phyloP scores from a whole-genome alignment of 1,139 yeast genomes.

The Taiozyma onychis region DNA sequence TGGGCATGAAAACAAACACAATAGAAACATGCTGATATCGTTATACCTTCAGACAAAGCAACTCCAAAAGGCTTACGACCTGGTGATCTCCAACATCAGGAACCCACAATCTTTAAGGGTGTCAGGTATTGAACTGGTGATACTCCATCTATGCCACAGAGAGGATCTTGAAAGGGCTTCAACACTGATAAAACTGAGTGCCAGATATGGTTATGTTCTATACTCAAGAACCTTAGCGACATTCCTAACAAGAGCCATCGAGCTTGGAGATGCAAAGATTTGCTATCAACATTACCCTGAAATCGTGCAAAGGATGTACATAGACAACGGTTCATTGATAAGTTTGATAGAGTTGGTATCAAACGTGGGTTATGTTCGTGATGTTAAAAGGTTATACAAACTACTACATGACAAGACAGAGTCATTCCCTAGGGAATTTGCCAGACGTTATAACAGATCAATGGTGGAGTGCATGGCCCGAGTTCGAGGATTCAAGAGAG shows the following conservation, averaged over 20 bases:
- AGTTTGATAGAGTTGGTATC: conserved; percentile 9
- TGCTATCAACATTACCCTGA: conserved; percentile 5
- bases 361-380: conserved; percentile 4
- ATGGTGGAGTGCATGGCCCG: conserved; percentile 10
- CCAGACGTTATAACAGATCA: conserved; percentile 5
- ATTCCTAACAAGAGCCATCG: conserved; percentile 10
- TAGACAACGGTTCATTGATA: conserved; percentile 14
- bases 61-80: conserved; percentile 7
- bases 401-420: background rate
- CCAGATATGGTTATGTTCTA: conserved; percentile 1
- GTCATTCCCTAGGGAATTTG: conserved; percentile 4
- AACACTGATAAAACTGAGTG: conserved; percentile 3
- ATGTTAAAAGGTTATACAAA: conserved; percentile 10
- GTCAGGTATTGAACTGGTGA: conserved; percentile 11
- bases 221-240: conserved; percentile 13
- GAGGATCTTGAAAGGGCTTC: conserved; percentile 8
- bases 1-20: background rate
- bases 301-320: conserved; percentile 7
- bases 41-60: conserved; percentile 4
- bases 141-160: conserved; percentile 8
- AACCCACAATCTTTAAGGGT: background rate
- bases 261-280: conserved; percentile 2
- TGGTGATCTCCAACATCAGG: background rate
- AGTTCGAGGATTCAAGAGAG: conserved; percentile 7
- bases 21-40: conserved; percentile 3